Evolutionary conservation across 305 asterid species (phyloP), one percentile per base, ranked within the genome.

Genomic region (Rubia tinctorum): DNA sequence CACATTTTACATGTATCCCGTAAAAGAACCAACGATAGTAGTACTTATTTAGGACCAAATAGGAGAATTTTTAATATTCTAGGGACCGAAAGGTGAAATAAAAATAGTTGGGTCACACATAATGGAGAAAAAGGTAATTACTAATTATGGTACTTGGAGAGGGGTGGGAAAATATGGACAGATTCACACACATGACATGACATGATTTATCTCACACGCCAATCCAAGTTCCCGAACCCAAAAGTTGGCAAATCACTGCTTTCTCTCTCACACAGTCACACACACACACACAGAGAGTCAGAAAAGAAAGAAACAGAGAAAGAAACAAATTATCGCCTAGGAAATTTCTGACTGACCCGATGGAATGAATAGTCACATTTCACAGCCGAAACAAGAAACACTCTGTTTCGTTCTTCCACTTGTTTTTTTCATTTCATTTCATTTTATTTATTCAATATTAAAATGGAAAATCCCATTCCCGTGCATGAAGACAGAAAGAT

Each of bases 331-430:
- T 2, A 60, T 42, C 75, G 68, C 79, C 75, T 77, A 66, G 71
- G 79, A 75, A 66, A 70, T 66, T 53, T 82, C 81, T 76, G 83
- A 20, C 34, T 8, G 15, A 73, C 77, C 85, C 75, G 67, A 69
- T 75, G 66, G n/a, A n/a, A n/a, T n/a, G 84, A 88, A 76, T 66
- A 78, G 84, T 86, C 94, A 59, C 65, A 7, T 7, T 20, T 58
- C 63, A 18, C 63, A 58, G 8, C 62, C 27, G 23, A 59, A 20
- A 51, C 0, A 14, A 51, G 58, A 51, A 51, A 51, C n/a, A n/a
- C n/a, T n/a, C n/a, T n/a, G n/a, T n/a, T n/a, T n/a, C n/a, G n/a
- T n/a, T n/a, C n/a, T n/a, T n/a, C n/a, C n/a, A n/a, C n/a, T n/a
- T n/a, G n/a, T n/a, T n/a, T n/a, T n/a, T n/a, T n/a, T n/a, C n/a